phyloP scores from a whole-genome alignment of 495 filamentous ascomycete genomes.

The Staphylotrichum tortipilum region DNA sequence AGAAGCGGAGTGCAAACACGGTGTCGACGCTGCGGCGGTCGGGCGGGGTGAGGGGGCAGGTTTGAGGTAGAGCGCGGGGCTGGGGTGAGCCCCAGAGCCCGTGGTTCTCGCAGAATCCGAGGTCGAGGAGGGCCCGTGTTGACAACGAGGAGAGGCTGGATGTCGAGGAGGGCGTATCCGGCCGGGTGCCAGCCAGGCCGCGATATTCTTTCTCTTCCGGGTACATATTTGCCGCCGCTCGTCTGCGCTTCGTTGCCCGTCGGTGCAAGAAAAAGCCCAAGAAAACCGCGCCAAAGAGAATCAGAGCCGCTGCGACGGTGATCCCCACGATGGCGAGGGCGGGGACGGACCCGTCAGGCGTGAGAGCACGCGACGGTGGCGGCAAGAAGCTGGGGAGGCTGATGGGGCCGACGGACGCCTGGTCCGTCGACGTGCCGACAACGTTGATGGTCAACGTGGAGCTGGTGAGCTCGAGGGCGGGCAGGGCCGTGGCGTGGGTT shows the following conservation, averaged over 20 bases:
- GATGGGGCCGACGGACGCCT: too few relatives aligned
- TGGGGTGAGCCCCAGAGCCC: not conserved
- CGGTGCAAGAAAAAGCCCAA: not conserved
- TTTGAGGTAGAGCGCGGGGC: not conserved
- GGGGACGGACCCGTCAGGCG: not conserved
- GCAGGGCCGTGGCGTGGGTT: not conserved
- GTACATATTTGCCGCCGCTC: not conserved
- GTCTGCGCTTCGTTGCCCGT: not conserved
- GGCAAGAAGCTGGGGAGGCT: too few relatives aligned
- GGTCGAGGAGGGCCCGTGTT: not conserved
- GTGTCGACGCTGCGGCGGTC: slow-evolving; percentile 13
- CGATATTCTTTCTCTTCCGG: not conserved
- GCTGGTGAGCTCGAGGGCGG: slow-evolving; percentile 1
- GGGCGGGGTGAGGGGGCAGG: not conserved
- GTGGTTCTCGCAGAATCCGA: not conserved
- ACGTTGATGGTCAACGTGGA: not conserved
- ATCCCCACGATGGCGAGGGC: not conserved
- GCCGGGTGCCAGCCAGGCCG: not conserved
- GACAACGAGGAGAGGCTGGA: slow-evolving; percentile 2
- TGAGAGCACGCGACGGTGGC: too few relatives aligned
- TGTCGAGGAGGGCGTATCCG: not conserved
- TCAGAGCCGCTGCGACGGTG: not conserved
- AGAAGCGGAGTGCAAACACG: slow-evolving; percentile 9
- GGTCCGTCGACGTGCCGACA: too few relatives aligned
- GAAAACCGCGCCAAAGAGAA: not conserved